Conservation (phyloP, 208 protist genomes). For the Crithidia acanthocephali region DNA sequence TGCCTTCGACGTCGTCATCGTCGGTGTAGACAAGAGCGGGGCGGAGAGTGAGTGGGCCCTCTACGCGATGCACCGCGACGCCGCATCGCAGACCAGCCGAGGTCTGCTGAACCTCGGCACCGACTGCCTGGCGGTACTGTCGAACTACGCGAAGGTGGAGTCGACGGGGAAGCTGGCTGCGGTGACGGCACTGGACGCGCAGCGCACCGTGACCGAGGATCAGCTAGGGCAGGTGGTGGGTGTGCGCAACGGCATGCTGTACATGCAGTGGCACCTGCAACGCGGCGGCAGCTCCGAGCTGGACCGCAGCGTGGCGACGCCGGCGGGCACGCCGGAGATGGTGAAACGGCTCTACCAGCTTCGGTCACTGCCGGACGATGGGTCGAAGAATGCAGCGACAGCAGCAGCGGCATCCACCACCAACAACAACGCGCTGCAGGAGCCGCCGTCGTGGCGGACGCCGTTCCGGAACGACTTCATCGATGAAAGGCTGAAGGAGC, state of each 20-base stretch:
- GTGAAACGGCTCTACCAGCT: slow-evolving; percentile 49
- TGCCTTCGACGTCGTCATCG: slow-evolving; percentile 59
- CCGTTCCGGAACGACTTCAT: slow-evolving; percentile 92
- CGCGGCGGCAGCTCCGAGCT: slow-evolving; percentile 48
- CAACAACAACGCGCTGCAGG: slow-evolving; percentile 34
- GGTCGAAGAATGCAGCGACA: neutral
- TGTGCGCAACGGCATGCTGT: slow-evolving; percentile 73
- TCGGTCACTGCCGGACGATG: slow-evolving; percentile 32
- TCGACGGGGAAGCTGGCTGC: slow-evolving; percentile 33
- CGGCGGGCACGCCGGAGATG: slow-evolving; percentile 50
- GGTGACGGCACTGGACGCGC: slow-evolving; percentile 44
- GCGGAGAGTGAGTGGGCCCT: slow-evolving; percentile 65
- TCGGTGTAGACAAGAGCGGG: slow-evolving; percentile 66
- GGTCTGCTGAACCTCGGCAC: slow-evolving; percentile 71
- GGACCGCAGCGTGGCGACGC: slow-evolving; percentile 76
- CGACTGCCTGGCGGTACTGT: slow-evolving; percentile 63
- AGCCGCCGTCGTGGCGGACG: slow-evolving; percentile 89
- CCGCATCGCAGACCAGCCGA: slow-evolving; percentile 33
- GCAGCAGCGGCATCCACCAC: neutral
- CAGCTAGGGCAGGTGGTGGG: slow-evolving; percentile 83
- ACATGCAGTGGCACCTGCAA: slow-evolving; percentile 83
- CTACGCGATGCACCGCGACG: slow-evolving; percentile 53
- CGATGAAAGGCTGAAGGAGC: slow-evolving; percentile 78
- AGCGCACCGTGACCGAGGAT: slow-evolving; percentile 68
- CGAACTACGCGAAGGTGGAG: slow-evolving; percentile 43